Evolutionary conservation across 2,329 filamentous ascomycete genomes (phyloP), one percentile per base, ranked within the genome.

Genomic region (Colletotrichum cereale): DNA sequence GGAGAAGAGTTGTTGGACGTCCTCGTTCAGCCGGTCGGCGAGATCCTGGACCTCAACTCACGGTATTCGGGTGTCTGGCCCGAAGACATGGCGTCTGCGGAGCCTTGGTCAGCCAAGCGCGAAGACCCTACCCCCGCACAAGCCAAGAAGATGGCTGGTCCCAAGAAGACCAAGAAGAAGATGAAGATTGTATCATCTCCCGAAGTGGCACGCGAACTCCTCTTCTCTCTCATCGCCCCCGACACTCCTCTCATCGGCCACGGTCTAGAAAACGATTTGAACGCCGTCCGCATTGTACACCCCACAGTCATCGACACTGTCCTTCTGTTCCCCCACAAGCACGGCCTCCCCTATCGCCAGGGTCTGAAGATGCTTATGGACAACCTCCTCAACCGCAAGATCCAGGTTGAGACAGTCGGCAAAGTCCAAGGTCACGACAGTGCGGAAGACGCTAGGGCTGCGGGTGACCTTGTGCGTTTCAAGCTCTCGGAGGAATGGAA

Each of bases 181-280:
- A 86, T 97, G 44, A 90, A 89, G 63, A 92, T 97, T 55, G 94
- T 97, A 11, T 84, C 90, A 0, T 95, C 92, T 0, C 95, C 95
- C 0, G 84, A 89, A 29, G 87, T 84, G 36, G 96, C 96, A 1
- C 91, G 96, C 11, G 85, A 90, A 1, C 86, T 98, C 0, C 87
- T 99, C 11, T 94, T 97, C 80, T 87, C 88, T 0, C 86, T 93
- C 64, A 87, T 99, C 61, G 88, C 90, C 1, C 93, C 94, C 0
- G 83, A 87, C 0, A 99, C 95, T 0, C 93, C 95, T 0, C 83
- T 99, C 0, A 93, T 99, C 57, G 96, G 96, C 0, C 96, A 99
- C 80, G 95, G 94, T 0, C 89, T 98, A 11, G 96, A 99, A 77
- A 99, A 99, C 78, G 96, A 99, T 77, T 88, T 99, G 66, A 98